Conservation (phyloP, 805 yeast species). For the Schwanniomyces yamadae region DNA sequence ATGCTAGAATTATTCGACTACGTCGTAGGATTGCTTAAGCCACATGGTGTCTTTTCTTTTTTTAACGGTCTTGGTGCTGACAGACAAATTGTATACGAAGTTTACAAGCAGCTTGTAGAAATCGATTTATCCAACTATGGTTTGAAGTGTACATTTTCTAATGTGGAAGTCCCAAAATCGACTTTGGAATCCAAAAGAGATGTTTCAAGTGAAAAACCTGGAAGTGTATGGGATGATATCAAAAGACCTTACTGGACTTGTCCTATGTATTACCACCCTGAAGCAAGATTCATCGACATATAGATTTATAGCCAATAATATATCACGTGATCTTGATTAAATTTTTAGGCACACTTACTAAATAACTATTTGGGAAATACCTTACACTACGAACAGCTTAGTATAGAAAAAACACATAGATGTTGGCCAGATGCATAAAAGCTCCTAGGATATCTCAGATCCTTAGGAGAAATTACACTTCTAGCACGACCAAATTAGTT, state of each 20-base stretch:
- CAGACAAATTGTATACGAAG: conserved; percentile 51
- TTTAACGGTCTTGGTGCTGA: conserved; percentile 74
- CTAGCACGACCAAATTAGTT: conserved; percentile 6
- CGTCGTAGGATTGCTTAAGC: conserved; percentile 77
- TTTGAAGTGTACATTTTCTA: conserved; percentile 55
- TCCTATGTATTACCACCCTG: conserved; percentile 67
- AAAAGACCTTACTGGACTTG: conserved; percentile 68
- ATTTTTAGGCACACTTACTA: no score
- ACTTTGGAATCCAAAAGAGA: conserved; percentile 21
- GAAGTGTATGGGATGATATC: conserved; percentile 60
- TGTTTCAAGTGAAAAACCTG: conserved; percentile 13
- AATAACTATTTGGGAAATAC: no score
- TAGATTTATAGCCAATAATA: no score
- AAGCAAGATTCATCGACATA: conserved; percentile 44
- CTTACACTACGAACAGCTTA: no score
- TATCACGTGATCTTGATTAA: no score
- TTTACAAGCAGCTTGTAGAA: conserved; percentile 78
- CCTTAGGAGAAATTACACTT: conserved; percentile 5
- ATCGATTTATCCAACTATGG: conserved; percentile 82
- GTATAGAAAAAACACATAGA: no score
- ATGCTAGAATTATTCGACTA: conserved; percentile 83
- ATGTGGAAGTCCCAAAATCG: conserved; percentile 45
- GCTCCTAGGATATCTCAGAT: background rate
- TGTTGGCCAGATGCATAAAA: background rate
- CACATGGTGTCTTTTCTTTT: conserved; percentile 82